phyloP scores from a whole-genome alignment of 2,329 filamentous ascomycete genomes.

The Cadophora sp. region DNA sequence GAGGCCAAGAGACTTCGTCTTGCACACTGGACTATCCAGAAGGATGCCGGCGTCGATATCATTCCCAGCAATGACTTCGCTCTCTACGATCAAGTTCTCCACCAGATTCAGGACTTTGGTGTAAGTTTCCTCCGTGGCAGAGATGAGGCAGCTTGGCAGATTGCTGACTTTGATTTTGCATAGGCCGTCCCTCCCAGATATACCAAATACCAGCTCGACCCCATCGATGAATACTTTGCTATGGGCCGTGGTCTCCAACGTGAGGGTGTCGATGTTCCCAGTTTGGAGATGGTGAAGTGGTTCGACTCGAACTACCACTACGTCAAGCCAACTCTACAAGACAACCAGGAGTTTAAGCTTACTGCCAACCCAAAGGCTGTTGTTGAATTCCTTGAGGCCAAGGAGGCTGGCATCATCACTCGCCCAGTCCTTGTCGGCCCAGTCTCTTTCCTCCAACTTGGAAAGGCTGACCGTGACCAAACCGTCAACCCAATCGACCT shows the following conservation, averaged over 20 bases:
- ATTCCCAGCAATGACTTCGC: slow-evolving; percentile 99
- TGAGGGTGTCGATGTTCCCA: slow-evolving; percentile 89
- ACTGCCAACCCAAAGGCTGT: slow-evolving; percentile 89
- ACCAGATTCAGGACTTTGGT: slow-evolving; percentile 98
- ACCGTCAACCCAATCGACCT: slow-evolving; percentile 92
- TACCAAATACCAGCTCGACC: slow-evolving; percentile 84
- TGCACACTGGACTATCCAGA: slow-evolving; percentile 99
- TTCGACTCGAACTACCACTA: slow-evolving; percentile 99
- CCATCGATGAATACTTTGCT: slow-evolving; percentile 97
- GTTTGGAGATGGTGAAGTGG: slow-evolving; percentile 99
- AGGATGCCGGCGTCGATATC: slow-evolving; percentile 95
- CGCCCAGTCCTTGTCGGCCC: slow-evolving; percentile 95
- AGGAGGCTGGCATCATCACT: slow-evolving; percentile 92
- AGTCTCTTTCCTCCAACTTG: slow-evolving; percentile 96
- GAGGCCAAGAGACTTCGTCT: slow-evolving; percentile 97
- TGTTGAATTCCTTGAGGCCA: slow-evolving; percentile 92
- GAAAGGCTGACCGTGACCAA: slow-evolving; percentile 97
- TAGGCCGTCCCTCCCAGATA: slow-evolving; percentile 93
- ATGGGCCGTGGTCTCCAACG: slow-evolving; percentile 99
- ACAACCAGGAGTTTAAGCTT: slow-evolving; percentile 96
- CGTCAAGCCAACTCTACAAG: slow-evolving; percentile 97
- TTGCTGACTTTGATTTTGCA: slow-evolving; percentile 28
- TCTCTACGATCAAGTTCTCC: slow-evolving; percentile 96
- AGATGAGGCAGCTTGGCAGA: slow-evolving; percentile 1
- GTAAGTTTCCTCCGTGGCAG: slow-evolving; percentile 58